phyloP scores from a whole-genome alignment of 306 rosid species.

The Dalbergia oliveri region DNA sequence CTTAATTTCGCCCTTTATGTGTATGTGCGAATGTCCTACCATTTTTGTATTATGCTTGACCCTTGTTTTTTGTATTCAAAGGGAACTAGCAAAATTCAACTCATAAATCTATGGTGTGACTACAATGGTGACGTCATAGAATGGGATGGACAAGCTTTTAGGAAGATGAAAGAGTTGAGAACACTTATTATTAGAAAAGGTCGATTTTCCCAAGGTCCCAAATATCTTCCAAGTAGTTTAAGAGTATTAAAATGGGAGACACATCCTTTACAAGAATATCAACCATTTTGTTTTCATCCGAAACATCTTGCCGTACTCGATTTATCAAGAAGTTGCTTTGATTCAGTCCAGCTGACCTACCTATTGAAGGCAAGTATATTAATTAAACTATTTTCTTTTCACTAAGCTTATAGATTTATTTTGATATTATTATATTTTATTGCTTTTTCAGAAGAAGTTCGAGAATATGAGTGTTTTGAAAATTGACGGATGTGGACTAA shows the following conservation, averaged over 20 bases:
- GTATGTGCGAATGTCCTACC: background rate
- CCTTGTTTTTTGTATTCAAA: slow-evolving; percentile 8
- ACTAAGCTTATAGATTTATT: too few species aligned
- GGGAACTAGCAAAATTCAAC: slow-evolving; percentile 20
- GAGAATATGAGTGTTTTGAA: too few species aligned
- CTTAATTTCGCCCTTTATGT: too few species aligned
- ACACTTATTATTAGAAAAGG: slow-evolving; percentile 13
- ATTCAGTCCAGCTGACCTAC: too few species aligned
- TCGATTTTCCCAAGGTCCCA: slow-evolving; percentile 24
- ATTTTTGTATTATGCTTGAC: background rate
- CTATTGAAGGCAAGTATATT: too few species aligned
- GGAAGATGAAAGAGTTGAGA: slow-evolving; percentile 33
- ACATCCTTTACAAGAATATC: slow-evolving; percentile 2
- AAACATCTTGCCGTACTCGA: too few species aligned
- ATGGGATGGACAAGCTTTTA: slow-evolving; percentile 35
- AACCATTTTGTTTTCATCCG: slow-evolving; percentile 6
- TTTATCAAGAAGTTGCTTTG: too few species aligned
- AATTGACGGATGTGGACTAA: too few species aligned
- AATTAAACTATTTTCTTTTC: too few species aligned
- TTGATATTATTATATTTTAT: too few species aligned
- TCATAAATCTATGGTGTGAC: slow-evolving; percentile 7
- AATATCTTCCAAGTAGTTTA: slow-evolving; percentile 43
- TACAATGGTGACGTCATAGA: background rate
- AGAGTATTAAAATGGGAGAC: slow-evolving; percentile 35
- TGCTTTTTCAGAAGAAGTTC: too few species aligned